A percentile compares a stretch with the other conserved stretches of the same genome.
These are phyloP conservation scores for Sambucus nigra DNA, from an alignment of 129 eudicot species.

Conservation along the genomic window DNA sequence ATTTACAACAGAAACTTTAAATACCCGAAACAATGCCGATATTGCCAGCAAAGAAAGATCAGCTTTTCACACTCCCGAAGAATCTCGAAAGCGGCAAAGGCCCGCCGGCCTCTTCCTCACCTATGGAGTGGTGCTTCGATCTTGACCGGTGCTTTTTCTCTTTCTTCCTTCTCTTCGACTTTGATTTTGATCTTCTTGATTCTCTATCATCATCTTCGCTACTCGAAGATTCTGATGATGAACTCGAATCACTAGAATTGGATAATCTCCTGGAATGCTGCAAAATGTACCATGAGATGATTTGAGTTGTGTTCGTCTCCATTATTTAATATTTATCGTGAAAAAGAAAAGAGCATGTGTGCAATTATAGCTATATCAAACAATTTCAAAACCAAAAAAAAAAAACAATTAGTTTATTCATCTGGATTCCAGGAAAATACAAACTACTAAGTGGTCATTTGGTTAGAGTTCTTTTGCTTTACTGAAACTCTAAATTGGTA, in stretches of 20 bases:
- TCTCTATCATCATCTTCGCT: constrained; percentile 71
- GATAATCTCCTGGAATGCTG: constrained; percentile 74
- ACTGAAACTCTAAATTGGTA: too few relatives aligned
- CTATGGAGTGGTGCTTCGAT: constrained; percentile 49
- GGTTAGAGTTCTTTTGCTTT: too few relatives aligned
- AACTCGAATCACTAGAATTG: constrained; percentile 62
- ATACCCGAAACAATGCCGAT: neutral
- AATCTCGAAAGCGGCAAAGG: constrained; percentile 96
- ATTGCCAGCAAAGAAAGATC: constrained; percentile 10
- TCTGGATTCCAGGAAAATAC: too few relatives aligned
- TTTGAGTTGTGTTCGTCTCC: neutral
- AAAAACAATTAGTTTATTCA: too few relatives aligned
- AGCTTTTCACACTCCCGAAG: constrained; percentile 71
- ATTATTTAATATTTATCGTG: neutral
- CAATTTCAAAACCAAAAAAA: too few relatives aligned
- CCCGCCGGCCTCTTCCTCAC: constrained; percentile 59
- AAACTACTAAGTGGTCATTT: too few relatives aligned
- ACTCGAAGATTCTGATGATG: constrained; percentile 72
- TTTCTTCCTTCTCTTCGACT: constrained; percentile 62
- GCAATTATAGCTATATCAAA: too few relatives aligned
- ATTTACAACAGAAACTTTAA: neutral
- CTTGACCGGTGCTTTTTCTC: constrained; percentile 61
- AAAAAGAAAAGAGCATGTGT: too few relatives aligned
- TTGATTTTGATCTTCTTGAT: constrained; percentile 69
- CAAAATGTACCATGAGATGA: neutral